Percentiles rank a stretch among this genome's conserved stretches.
These are phyloP conservation scores for Aspergillus sp. DNA, from an alignment of 2,329 filamentous ascomycete genomes.

Conservation along the genomic window DNA sequence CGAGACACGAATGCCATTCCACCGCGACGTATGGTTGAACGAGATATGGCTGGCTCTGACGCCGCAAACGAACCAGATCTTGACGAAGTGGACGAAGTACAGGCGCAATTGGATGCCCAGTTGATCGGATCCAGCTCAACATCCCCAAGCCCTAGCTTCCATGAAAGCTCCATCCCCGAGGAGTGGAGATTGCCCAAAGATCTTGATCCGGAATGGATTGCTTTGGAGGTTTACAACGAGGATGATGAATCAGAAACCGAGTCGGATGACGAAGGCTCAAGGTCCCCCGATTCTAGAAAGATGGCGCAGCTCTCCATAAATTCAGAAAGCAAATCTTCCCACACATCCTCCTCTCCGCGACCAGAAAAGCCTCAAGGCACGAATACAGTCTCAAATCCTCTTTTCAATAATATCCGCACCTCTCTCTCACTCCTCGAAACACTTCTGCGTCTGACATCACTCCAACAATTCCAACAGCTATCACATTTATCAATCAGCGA, in stretches of 20 bases:
- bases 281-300: conserved; percentile 38
- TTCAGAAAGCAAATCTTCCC: conserved; percentile 24
- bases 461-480: conserved; percentile 89
- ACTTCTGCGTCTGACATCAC: conserved; percentile 77
- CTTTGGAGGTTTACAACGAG: conserved; percentile 79
- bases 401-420: conserved; percentile 57
- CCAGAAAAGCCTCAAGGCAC: conserved; percentile 15
- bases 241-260: conserved; percentile 58
- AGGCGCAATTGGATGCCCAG: conserved; percentile 41
- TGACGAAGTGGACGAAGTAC: conserved; percentile 42
- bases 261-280: conserved; percentile 38
- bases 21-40: conserved; percentile 59
- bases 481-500: conserved; percentile 89
- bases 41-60: conserved; percentile 40
- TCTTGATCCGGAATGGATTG: conserved; percentile 87
- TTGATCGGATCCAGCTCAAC: conserved; percentile 23
- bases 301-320: conserved; percentile 51
- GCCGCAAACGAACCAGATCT: conserved; percentile 26
- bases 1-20: conserved; percentile 65
- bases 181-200: conserved; percentile 68
- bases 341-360: conserved; percentile 28
- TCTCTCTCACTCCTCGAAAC: conserved; percentile 83
- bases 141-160: conserved; percentile 17
- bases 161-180: conserved; percentile 36
- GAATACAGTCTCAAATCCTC: conserved; percentile 47